These are phyloP conservation scores for Peterozyma toletana DNA, from an alignment of 805 yeast genomes.

Conservation along the genomic window DNA sequence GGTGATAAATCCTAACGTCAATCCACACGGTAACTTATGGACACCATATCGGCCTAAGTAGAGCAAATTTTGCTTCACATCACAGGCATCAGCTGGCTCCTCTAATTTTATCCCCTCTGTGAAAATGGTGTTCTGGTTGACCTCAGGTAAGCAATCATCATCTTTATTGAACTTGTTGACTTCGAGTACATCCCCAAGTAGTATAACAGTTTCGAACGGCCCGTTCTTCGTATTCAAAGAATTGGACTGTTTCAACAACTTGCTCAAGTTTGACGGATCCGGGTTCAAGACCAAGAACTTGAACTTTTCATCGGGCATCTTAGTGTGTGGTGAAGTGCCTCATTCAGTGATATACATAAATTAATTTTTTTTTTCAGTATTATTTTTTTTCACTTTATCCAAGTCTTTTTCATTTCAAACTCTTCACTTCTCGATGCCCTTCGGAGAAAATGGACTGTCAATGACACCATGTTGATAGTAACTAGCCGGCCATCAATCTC, in stretches of 20 bases:
- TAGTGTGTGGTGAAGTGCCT: too few relatives aligned
- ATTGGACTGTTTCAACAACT: slow-evolving; percentile 37
- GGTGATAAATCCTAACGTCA: slow-evolving; percentile 39
- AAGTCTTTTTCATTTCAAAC: too few relatives aligned
- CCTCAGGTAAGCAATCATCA: background rate
- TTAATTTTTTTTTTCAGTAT: too few relatives aligned
- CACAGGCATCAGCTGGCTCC: slow-evolving; percentile 13
- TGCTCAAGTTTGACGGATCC: slow-evolving; percentile 29
- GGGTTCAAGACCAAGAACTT: slow-evolving; percentile 37
- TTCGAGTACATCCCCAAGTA: slow-evolving; percentile 39
- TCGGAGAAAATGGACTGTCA: too few relatives aligned
- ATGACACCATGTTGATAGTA: too few relatives aligned
- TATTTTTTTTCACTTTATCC: too few relatives aligned
- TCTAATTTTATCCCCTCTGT: slow-evolving; percentile 15
- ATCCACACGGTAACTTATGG: slow-evolving; percentile 32
- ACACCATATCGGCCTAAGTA: slow-evolving; percentile 28
- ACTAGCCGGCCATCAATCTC: too few relatives aligned
- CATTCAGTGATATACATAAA: too few relatives aligned
- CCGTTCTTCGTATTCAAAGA: slow-evolving; percentile 51
- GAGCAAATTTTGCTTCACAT: slow-evolving; percentile 17
- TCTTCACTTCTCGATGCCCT: too few relatives aligned
- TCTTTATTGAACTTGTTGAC: slow-evolving; percentile 8
- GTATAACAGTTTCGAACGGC: slow-evolving; percentile 50
- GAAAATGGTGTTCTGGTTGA: slow-evolving; percentile 13
- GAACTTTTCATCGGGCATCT: background rate